Evolutionary conservation across 164 flowering plant genomes (phyloP), one percentile per base, ranked within the genome.

Genomic region (Cinnamomum micranthum): DNA sequence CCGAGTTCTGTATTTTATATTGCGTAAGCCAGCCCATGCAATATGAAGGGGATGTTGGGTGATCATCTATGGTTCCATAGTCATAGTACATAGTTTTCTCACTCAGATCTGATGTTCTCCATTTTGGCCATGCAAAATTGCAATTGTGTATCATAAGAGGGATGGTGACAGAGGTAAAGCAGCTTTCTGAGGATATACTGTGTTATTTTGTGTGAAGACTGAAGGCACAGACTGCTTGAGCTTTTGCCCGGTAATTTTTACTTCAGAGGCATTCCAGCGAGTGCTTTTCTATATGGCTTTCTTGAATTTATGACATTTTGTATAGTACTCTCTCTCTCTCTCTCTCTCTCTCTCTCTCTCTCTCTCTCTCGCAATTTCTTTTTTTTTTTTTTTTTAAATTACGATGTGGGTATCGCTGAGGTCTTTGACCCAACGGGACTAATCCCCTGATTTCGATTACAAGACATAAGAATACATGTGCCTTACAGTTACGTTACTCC

Each of bases 141-240:
- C 47, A 41, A 41, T 41, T 41, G 68, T 73, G 75, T 73, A 73
- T 73, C 69, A 72, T 73, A 64, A 63, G 31, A 71, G 67, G 67
- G 68, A 28, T 72, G 41, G 23, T 50, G 64, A 73, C 41, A 73
- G 75, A 64, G 69, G 59, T 55, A 55, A 62, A 64, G 66, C 60
- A 17, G 59, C 58, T 62, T 50, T 65, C 68, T 33, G 75, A 58
- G 75, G 75, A 73, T 41, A 72, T 72, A 51, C 19, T 71, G 20
- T 72, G 35, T 72, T 59, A 64, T 73, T 63, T 19, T 73, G 75
- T 73, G 64, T 63, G 75, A 73, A 41, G 31, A 58, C 47, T 63
- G 75, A 64, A 41, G 31, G 59, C 47, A 63, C 41, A 73, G 67
- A 73, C 55, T 23, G 52, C 69, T 64, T 51, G 68, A 60, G 69